Base-by-base conservation (phyloP, 306 rosid genomes). In the Acacia acuminata region DNA sequence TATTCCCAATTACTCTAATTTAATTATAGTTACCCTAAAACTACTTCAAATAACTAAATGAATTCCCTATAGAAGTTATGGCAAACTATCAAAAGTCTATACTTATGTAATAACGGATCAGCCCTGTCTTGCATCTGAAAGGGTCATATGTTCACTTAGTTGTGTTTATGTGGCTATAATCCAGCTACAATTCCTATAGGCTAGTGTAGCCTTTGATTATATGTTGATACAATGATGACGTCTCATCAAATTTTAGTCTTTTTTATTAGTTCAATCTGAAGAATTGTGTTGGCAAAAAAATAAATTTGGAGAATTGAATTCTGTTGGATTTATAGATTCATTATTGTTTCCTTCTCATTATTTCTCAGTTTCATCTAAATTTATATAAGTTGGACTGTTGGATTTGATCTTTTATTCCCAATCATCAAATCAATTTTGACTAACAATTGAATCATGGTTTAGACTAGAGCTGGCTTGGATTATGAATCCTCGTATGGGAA, bases 401-500 rank as follows among this genome's bases (percentile, higher is more conserved):
- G 42, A 64, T 25, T 30, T 14, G 20, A 27, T 64, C 42, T 64
- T 61, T 24, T 11, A 65, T 68, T 47, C 16, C 11, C 51, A 47
- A 47, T 14, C 51, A 47, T 47, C 51, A 47, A 10, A 47, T 47
- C 51, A 47, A 47, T 47, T 47, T 3, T 47, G 55, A 53, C 61
- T 79, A 72, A 83, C 19, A 66, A 47, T 34, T 11, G 74, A 40
- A 70, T 53, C 40, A n/a, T 58, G 67, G 43, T 91, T 92, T 90
- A 94, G 98, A 90, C 98, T 43, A 89, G 97, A 88, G 97, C 98
- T 82, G 98, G 97, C 84, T 85, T 93, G 71, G 98, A 94, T 89
- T 91, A 94, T 51, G 98, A 91, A 76, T 94, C 97, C 4, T 94
- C 98, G 12, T 93, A 48, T 42, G 97, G 98, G 58, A 94, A 94